These are phyloP conservation scores for Hypoxylon sp. DNA, from an alignment of 2,329 filamentous ascomycete species.

Conservation along the genomic window DNA sequence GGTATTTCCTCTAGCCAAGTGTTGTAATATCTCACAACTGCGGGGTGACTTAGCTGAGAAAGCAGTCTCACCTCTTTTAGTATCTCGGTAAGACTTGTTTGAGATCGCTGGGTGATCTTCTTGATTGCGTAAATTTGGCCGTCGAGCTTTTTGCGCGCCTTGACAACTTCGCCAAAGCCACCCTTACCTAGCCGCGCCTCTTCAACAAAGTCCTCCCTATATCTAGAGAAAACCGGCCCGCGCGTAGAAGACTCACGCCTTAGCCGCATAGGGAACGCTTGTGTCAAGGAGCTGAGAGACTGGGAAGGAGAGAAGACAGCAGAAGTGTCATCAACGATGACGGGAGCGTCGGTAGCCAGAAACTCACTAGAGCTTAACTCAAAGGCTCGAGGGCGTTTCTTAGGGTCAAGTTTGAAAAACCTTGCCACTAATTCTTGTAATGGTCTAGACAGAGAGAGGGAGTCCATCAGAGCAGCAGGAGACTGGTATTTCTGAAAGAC, in stretches of 20 bases:
- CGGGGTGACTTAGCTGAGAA: constrained; percentile 92
- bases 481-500: constrained; percentile 83
- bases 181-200: constrained; percentile 91
- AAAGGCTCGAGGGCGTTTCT: constrained; percentile 88
- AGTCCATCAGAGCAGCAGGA: constrained; percentile 80
- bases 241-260: constrained; percentile 73
- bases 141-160: constrained; percentile 94
- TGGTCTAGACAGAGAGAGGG: constrained; percentile 79
- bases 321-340: constrained; percentile 65
- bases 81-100: constrained; percentile 84
- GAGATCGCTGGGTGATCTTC: constrained; percentile 89
- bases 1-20: constrained; percentile 89
- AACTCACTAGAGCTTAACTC: constrained; percentile 77
- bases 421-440: constrained; percentile 85
- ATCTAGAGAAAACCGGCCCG: constrained; percentile 76
- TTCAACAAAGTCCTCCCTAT: constrained; percentile 91
- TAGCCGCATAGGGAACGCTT: constrained; percentile 63
- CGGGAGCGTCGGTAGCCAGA: constrained; percentile 74
- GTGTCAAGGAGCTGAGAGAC: constrained; percentile 61
- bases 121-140: constrained; percentile 96
- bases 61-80: constrained; percentile 88
- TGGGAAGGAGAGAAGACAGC: constrained; percentile 59
- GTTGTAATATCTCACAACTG: constrained; percentile 90
- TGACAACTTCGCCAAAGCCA: constrained; percentile 96
- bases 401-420: constrained; percentile 87